Evolutionary conservation across 257 asterid genomes (phyloP).

Genomic region (Solanum sejunctum): DNA sequence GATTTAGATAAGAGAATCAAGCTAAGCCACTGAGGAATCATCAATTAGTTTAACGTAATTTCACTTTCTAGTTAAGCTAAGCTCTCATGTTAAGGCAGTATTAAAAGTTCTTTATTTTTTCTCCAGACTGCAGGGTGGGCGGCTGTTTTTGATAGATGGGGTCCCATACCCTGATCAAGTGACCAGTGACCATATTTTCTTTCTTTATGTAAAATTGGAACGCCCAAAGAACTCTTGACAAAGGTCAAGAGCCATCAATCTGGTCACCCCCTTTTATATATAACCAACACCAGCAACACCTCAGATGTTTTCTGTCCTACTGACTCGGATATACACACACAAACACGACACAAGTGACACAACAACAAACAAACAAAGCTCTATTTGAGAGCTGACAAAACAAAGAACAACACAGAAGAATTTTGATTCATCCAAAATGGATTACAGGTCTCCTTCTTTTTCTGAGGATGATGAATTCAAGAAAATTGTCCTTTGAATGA

Average conservation of each 20-base stretch:
- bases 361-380: not conserved
- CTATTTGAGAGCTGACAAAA: not conserved
- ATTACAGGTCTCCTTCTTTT: slow-evolving; percentile 43
- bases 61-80: not conserved
- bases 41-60: not conserved
- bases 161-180: not conserved
- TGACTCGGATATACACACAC: not conserved
- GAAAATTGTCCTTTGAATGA: slow-evolving; percentile 67
- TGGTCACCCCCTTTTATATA: not conserved
- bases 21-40: not conserved
- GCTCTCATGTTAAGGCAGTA: no score
- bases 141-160: not conserved
- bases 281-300: not conserved
- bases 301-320: not conserved
- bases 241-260: slow-evolving; percentile 25
- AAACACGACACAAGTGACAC: not conserved
- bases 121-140: no score
- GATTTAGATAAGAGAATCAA: no score
- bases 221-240: slow-evolving; percentile 16
- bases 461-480: slow-evolving; percentile 56
- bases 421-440: slow-evolving; percentile 18
- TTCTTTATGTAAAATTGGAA: not conserved
- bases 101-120: no score
- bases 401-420: not conserved
- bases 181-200: not conserved